Evolutionary conservation across 805 yeast species (phyloP).

Genomic region (Blastobotrys terrestris): DNA sequence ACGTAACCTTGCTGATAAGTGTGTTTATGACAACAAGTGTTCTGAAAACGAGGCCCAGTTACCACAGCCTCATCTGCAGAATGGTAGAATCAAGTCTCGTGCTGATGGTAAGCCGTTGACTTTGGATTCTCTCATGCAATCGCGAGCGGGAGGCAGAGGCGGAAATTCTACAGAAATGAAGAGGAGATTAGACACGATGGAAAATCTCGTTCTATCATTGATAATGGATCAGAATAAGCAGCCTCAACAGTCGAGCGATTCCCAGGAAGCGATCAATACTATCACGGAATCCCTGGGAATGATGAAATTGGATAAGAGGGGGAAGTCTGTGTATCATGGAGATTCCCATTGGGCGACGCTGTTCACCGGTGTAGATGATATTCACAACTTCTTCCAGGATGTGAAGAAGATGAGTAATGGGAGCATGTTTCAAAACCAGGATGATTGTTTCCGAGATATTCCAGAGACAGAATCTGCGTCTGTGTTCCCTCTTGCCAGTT

Average conservation of each 20-base stretch:
- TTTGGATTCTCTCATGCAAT: neutral
- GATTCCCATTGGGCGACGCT: conserved; percentile 32
- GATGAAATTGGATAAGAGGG: conserved; percentile 30
- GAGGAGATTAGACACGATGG: conserved; percentile 26
- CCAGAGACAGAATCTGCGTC: neutral
- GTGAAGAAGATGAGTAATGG: conserved; percentile 1
- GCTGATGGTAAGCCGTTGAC: neutral
- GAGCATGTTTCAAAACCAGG: conserved; percentile 2
- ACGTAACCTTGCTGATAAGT: conserved; percentile 17
- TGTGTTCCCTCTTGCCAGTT: neutral
- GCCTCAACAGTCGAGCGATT: conserved; percentile 1
- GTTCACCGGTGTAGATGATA: conserved; percentile 24
- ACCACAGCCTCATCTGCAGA: neutral
- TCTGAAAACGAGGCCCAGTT: neutral
- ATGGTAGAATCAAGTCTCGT: neutral
- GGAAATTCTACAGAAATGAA: conserved; percentile 18
- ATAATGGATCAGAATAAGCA: conserved; percentile 10
- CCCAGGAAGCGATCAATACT: conserved; percentile 9
- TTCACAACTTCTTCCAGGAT: conserved; percentile 18
- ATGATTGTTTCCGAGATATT: neutral
- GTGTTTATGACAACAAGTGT: conserved; percentile 9
- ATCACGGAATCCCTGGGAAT: conserved; percentile 29
- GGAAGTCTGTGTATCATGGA: conserved; percentile 31
- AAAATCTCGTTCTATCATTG: conserved; percentile 23
- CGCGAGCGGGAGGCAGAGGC: neutral